phyloP scores from a whole-genome alignment of 306 rosid genomes.

The Lupinus albus region DNA sequence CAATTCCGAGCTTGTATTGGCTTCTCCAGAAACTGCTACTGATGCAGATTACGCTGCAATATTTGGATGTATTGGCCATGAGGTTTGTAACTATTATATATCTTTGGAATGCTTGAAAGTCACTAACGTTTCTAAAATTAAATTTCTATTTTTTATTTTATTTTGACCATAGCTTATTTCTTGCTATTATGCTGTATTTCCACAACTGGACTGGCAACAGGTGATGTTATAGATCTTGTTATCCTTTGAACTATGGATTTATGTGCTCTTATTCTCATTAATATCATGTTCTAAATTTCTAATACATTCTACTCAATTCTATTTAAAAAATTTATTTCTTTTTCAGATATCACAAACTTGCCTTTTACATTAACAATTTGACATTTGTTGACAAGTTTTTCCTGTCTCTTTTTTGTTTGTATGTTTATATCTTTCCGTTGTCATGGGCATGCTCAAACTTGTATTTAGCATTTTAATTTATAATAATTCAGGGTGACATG shows the following conservation, averaged over 20 bases:
- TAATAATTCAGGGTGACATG: slow-evolving; percentile 83
- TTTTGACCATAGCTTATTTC: slow-evolving; percentile 37
- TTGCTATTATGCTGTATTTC: slow-evolving; percentile 78
- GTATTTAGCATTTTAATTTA: slow-evolving; percentile 40
- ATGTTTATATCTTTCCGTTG: slow-evolving; percentile 1
- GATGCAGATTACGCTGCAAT: slow-evolving; percentile 96
- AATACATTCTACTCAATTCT: neutral
- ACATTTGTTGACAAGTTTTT: slow-evolving; percentile 13
- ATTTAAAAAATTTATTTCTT: slow-evolving; percentile 18
- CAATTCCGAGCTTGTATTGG: slow-evolving; percentile 92
- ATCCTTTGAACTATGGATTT: slow-evolving; percentile 32
- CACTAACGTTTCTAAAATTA: slow-evolving; percentile 24
- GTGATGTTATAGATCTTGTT: slow-evolving; percentile 48
- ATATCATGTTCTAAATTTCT: slow-evolving; percentile 28
- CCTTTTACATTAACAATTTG: slow-evolving; percentile 15
- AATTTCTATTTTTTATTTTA: slow-evolving; percentile 27
- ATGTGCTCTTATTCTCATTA: slow-evolving; percentile 26
- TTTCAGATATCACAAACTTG: slow-evolving; percentile 31
- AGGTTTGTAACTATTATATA: slow-evolving; percentile 61
- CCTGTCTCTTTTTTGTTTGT: slow-evolving; percentile 22
- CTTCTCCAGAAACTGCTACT: slow-evolving; percentile 91
- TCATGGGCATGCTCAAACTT: slow-evolving; percentile 23
- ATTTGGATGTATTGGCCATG: slow-evolving; percentile 96
- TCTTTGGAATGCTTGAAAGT: slow-evolving; percentile 32
- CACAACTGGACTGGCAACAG: slow-evolving; percentile 99